A percentile compares a stretch with the other conserved stretches of the same genome.
phyloP scores from a whole-genome alignment of 805 yeast species.

The Yamadazyma scolyti region DNA sequence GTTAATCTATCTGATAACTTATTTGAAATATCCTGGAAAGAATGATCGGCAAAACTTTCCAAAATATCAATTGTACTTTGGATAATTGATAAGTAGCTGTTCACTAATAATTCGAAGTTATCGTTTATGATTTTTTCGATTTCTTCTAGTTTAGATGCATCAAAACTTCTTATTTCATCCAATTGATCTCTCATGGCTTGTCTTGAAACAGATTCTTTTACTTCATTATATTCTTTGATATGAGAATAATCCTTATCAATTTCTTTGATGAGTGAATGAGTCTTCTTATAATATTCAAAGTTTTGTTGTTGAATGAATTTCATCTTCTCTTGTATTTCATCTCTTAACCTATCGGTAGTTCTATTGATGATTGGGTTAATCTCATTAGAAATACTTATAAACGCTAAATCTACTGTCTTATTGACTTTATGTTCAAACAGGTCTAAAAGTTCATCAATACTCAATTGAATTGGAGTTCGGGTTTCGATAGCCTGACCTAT shows the following conservation, averaged over 20 bases:
- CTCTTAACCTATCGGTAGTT: conserved; percentile 21
- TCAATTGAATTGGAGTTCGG: conserved; percentile 8
- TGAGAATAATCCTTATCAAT: conserved; percentile 32
- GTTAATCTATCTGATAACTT: conserved; percentile 40
- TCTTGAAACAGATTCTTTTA: conserved; percentile 21
- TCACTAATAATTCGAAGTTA: conserved; percentile 23
- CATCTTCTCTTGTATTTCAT: conserved; percentile 21
- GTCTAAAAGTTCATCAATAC: conserved; percentile 27
- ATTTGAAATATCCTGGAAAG: conserved; percentile 61
- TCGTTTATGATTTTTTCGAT: conserved; percentile 24
- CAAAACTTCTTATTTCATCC: conserved; percentile 17
- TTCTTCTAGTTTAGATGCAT: conserved; percentile 16
- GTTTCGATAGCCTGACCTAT: conserved; percentile 4
- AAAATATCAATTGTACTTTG: conserved; percentile 57
- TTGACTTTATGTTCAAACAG: conserved; percentile 32
- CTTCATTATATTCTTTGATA: conserved; percentile 15
- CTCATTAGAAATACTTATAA: conserved; percentile 26
- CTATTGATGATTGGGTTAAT: conserved; percentile 23
- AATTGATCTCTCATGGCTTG: conserved; percentile 36
- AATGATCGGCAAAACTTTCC: conserved; percentile 70
- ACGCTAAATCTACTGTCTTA: conserved; percentile 31
- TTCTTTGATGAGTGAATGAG: conserved; percentile 24
- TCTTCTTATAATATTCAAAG: conserved; percentile 25
- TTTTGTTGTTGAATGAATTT: conserved; percentile 24
- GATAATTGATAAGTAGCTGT: conserved; percentile 24